These are phyloP conservation scores for Aciculoconidium aculeatum DNA, from an alignment of 805 yeast species.

Conservation along the genomic window DNA sequence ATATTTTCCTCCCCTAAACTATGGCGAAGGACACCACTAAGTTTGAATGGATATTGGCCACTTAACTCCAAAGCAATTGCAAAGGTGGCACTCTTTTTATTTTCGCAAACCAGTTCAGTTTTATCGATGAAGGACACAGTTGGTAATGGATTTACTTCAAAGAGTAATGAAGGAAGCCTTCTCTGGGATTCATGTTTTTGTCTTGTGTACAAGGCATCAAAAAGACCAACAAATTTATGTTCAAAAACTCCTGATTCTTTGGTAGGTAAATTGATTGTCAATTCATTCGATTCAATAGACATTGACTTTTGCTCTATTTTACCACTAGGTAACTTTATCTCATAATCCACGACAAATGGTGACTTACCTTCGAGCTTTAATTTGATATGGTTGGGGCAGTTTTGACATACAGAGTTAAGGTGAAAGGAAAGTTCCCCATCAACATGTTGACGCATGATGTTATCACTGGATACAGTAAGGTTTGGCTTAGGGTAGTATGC, in stretches of 20 bases:
- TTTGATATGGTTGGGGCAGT: slow-evolving; percentile 18
- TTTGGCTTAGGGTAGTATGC: slow-evolving; percentile 22
- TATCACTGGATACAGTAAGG: slow-evolving; percentile 13
- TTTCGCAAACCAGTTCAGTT: slow-evolving; percentile 42
- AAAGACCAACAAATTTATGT: slow-evolving; percentile 55
- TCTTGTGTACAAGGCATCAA: slow-evolving; percentile 56
- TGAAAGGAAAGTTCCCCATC: slow-evolving; percentile 16
- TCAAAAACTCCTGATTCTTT: slow-evolving; percentile 52
- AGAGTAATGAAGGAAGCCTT: slow-evolving; percentile 17
- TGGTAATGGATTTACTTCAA: slow-evolving; percentile 59
- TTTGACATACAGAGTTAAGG: slow-evolving; percentile 28
- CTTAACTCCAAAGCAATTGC: slow-evolving; percentile 46
- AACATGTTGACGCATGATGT: slow-evolving; percentile 17
- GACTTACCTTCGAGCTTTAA: slow-evolving; percentile 50
- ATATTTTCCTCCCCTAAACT: slow-evolving; percentile 48
- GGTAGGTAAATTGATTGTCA: slow-evolving; percentile 35
- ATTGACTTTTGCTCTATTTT: slow-evolving; percentile 28
- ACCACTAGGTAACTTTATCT: slow-evolving; percentile 56
- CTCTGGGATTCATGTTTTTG: slow-evolving; percentile 16
- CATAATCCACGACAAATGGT: slow-evolving; percentile 68
- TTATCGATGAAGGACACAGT: slow-evolving; percentile 45
- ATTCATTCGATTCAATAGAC: slow-evolving; percentile 21
- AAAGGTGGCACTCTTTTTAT: too few relatives aligned
- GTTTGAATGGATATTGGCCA: slow-evolving; percentile 59
- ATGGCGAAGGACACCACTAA: slow-evolving; percentile 54